phyloP scores from a whole-genome alignment of 2,329 filamentous ascomycete species.

The Cladophialophora bantiana region DNA sequence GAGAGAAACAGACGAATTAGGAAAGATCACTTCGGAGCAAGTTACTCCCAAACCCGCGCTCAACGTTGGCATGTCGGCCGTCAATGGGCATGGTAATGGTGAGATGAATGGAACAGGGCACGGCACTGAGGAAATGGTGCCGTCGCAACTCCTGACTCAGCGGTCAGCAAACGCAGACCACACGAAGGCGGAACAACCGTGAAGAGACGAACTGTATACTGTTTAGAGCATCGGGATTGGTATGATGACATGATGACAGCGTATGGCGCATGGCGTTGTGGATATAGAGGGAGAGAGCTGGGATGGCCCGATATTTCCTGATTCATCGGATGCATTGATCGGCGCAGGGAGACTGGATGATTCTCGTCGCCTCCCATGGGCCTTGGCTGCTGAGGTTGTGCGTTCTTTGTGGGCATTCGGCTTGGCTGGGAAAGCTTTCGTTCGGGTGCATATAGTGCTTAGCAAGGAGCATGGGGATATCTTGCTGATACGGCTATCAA shows the following conservation, averaged over 20 bases:
- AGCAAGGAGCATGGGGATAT: neutral
- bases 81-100: conserved; percentile 23
- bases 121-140: conserved; percentile 5
- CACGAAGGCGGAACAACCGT: conserved; percentile 9
- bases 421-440: neutral
- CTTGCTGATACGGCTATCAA: neutral
- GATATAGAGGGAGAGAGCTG: conserved; percentile 4
- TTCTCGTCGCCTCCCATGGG: neutral
- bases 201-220: neutral
- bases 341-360: neutral
- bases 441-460: neutral
- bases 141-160: neutral
- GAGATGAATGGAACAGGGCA: conserved; percentile 15
- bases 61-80: neutral
- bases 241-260: conserved; percentile 15
- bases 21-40: conserved; percentile 34
- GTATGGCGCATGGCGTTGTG: conserved; percentile 23
- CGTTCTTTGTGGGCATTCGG: neutral
- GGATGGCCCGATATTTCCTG: neutral
- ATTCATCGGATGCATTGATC: neutral
- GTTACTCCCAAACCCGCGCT: conserved; percentile 21
- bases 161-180: neutral
- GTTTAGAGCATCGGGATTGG: neutral
- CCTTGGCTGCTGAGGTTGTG: neutral
- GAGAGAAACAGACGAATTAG: conserved; percentile 34